Base-by-base conservation (phyloP, 2,329 filamentous ascomycete species). In the Drechmeria coniospora region DNA sequence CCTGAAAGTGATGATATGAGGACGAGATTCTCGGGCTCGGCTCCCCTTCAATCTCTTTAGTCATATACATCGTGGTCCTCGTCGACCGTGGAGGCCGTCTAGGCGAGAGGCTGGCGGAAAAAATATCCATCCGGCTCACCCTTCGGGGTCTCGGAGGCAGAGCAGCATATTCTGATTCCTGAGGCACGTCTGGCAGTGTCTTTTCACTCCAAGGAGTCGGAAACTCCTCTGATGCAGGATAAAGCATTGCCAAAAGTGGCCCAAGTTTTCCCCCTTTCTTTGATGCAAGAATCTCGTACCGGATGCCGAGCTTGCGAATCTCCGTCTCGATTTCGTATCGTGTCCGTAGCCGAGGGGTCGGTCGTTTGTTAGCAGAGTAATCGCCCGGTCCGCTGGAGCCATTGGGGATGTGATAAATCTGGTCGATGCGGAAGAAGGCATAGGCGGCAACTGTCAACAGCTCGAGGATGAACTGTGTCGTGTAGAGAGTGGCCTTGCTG, bases 401-500 rank as follows among this genome's bases (percentile, higher is more conserved):
- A 25, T 50, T 37, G 7, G 46, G 47, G 8, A 50, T 31, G 36
- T 49, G 41, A 32, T 46, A 50, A 13, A 41, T 31, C 12, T 42
- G 32, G 26, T 50, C 47, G 12, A 50, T 34, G n/a, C 47, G 39
- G 6, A 39, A 32, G 16, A 36, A 33, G 6, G 45, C 45, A 22
- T 48, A 48, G 2, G 37, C 32, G 5, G 32, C 36, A 6, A 47
- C 38, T 5, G 43, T 42, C 3, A 44, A 26, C 6, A 47, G 32
- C 23, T 55, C 52, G 4, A 53, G 36, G 5, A 40, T 32, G 30
- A 53, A 56, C 20, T 41, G 37, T 20, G 53, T 53, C 13, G 43
- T 37, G 34, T 56, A 56, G 28, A 56, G 53, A 1, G 44, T 44
- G 2, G 43, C 32, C 22, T 45, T 50, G 28, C 42, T 38, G 20